Conservation (phyloP, 306 rosid species). For the Oemleria cerasiformis region DNA sequence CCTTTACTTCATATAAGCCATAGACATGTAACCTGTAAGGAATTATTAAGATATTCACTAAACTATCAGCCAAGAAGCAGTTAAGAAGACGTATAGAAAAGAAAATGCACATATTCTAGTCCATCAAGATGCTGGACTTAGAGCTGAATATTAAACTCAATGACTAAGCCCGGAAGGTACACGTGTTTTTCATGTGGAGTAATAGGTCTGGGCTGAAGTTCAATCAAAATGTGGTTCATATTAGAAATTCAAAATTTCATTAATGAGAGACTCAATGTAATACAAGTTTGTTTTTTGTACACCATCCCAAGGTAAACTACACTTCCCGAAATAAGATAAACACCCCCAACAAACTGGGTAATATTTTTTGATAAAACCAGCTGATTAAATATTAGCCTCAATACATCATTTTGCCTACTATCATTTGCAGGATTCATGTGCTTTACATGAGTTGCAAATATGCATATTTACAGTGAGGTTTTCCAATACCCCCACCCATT, state of each 20-base stretch:
- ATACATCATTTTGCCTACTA: not conserved
- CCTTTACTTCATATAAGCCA: slow-evolving; percentile 79
- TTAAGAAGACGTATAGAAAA: not conserved
- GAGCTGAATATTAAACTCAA: not conserved
- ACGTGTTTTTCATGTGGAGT: not conserved
- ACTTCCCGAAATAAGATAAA: not conserved
- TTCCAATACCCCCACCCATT: not conserved
- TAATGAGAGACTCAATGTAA: not conserved
- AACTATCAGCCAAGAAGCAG: not conserved
- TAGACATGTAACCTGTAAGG: slow-evolving; percentile 58
- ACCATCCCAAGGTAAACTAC: slow-evolving; percentile 6
- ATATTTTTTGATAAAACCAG: not conserved
- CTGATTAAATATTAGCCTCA: not conserved
- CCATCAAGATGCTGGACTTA: not conserved
- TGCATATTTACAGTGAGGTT: not conserved
- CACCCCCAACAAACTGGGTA: not conserved
- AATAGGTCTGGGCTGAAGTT: not conserved
- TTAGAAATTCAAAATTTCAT: not conserved
- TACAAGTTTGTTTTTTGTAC: not conserved
- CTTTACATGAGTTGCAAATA: not conserved
- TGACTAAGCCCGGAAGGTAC: not conserved
- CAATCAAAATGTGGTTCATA: not conserved
- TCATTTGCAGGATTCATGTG: slow-evolving; percentile 1
- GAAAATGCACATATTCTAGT: not conserved
- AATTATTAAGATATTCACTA: slow-evolving; percentile 14